Percentiles rank a stretch among this genome's conserved stretches.
These are phyloP conservation scores for Debaryomyces nepalensis DNA, from an alignment of 1,139 yeast genomes.

Conservation along the genomic window DNA sequence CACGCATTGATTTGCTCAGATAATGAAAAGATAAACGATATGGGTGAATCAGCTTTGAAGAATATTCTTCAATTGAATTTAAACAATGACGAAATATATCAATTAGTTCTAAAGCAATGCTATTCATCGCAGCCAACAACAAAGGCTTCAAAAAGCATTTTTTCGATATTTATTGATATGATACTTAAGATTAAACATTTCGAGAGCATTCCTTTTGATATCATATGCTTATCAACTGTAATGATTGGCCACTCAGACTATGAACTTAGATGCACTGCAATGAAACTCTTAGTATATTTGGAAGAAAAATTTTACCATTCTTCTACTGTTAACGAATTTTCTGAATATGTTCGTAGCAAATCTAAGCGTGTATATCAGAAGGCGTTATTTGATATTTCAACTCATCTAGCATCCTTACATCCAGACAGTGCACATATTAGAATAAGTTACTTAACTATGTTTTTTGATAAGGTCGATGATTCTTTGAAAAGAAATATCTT, in stretches of 20 bases:
- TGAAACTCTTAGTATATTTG: constrained; percentile 57
- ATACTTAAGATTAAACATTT: constrained; percentile 45
- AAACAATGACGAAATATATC: constrained; percentile 58
- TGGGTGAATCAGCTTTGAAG: constrained; percentile 75
- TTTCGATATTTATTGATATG: constrained; percentile 70
- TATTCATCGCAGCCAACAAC: constrained; percentile 58
- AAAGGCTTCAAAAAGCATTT: constrained; percentile 67
- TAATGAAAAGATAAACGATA: constrained; percentile 59
- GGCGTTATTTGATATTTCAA: constrained; percentile 71
- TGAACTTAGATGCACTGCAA: constrained; percentile 66
- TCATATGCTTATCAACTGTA: constrained; percentile 66
- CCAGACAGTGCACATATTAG: constrained; percentile 62
- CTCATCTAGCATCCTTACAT: constrained; percentile 55
- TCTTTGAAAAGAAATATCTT: constrained; percentile 72
- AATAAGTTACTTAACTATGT: constrained; percentile 74
- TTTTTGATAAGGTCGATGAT: constrained; percentile 63
- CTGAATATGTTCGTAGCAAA: constrained; percentile 65
- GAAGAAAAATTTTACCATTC: constrained; percentile 58
- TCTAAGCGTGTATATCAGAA: constrained; percentile 79
- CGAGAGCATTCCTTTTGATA: constrained; percentile 55
- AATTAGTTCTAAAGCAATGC: constrained; percentile 70
- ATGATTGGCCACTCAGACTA: constrained; percentile 69
- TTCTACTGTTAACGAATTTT: constrained; percentile 48
- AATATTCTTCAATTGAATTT: constrained; percentile 68
- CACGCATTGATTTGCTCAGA: constrained; percentile 66